Conservation (phyloP, 768 basidiomycete genomes). For the Lactarius psammicola region DNA sequence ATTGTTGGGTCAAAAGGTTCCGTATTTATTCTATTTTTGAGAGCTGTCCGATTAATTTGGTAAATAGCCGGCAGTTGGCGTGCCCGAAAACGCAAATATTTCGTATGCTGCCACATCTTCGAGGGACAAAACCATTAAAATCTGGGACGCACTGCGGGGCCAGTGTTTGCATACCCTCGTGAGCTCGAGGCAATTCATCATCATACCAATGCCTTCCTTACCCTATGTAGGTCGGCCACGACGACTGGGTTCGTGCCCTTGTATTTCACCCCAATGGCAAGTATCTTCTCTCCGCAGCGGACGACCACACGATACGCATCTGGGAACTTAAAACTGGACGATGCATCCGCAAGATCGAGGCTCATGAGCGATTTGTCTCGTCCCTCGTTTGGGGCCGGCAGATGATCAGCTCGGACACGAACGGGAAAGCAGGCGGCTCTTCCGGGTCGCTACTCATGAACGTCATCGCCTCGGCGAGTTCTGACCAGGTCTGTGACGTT, state of each 20-base stretch:
- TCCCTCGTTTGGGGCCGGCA: conserved; percentile 29
- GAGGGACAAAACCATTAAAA: conserved; percentile 52
- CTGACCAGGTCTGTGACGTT: conserved; percentile 25
- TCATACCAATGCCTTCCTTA: not conserved
- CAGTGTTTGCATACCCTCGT: conserved; percentile 53
- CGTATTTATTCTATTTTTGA: not conserved
- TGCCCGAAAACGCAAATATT: conserved; percentile 37
- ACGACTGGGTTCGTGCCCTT: conserved; percentile 58
- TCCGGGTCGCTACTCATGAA: conserved; percentile 26
- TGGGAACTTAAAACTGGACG: conserved; percentile 58
- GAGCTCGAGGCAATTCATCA: conserved; percentile 8
- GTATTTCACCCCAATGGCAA: conserved; percentile 60
- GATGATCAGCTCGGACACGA: conserved; percentile 21
- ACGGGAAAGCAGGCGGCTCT: conserved; percentile 22
- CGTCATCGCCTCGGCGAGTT: conserved; percentile 28
- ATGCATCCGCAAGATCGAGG: conserved; percentile 37
- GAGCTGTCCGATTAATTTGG: not conserved
- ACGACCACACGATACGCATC: conserved; percentile 57
- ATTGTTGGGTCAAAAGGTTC: conserved; percentile 46
- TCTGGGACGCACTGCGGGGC: conserved; percentile 52
- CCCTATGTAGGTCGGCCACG: conserved; percentile 40
- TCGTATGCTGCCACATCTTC: conserved; percentile 51
- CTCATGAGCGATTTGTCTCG: conserved; percentile 28
- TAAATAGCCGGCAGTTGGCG: conserved; percentile 32
- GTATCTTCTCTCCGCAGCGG: conserved; percentile 54